Conservation (phyloP, 805 yeast species). For the Blastobotrys americana region DNA sequence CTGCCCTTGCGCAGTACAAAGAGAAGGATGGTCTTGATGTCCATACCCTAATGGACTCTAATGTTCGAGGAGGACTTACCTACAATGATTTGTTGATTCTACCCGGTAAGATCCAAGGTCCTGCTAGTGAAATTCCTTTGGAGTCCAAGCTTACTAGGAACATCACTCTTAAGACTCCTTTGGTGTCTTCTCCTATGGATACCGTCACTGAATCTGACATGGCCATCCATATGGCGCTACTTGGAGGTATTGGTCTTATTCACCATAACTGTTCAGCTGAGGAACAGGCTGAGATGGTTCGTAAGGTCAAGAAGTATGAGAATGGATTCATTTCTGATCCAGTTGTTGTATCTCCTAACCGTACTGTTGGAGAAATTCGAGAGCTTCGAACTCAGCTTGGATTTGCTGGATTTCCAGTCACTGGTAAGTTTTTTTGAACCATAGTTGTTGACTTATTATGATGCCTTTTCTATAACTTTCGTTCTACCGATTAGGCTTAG, state of each 20-base stretch:
- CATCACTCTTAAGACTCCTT: conserved; percentile 86
- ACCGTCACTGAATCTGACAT: conserved; percentile 95
- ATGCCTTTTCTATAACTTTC: conserved; percentile 72
- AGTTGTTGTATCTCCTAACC: conserved; percentile 67
- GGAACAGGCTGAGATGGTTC: conserved; percentile 98
- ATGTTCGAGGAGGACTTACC: conserved; percentile 89
- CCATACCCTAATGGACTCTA: conserved; percentile 80
- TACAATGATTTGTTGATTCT: conserved; percentile 92
- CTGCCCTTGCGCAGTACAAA: conserved; percentile 49
- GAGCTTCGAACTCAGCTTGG: conserved; percentile 65
- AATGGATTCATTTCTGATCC: conserved; percentile 97
- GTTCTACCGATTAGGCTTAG: conserved; percentile 98
- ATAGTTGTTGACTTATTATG: conserved; percentile 33
- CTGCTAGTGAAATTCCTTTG: conserved; percentile 67
- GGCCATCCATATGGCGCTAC: conserved; percentile 98
- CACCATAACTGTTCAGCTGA: conserved; percentile 96
- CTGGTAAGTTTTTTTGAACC: conserved; percentile 67
- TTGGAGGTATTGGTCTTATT: conserved; percentile 98
- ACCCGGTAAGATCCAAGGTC: conserved; percentile 90
- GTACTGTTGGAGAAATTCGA: conserved; percentile 77
- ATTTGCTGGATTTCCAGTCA: conserved; percentile 97
- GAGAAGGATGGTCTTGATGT: conserved; percentile 81
- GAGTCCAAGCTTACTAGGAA: conserved; percentile 87
- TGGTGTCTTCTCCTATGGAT: conserved; percentile 98
- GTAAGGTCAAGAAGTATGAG: conserved; percentile 91